These are phyloP conservation scores for Didymella pomorum DNA, from an alignment of 2,329 filamentous ascomycete species.

Conservation along the genomic window DNA sequence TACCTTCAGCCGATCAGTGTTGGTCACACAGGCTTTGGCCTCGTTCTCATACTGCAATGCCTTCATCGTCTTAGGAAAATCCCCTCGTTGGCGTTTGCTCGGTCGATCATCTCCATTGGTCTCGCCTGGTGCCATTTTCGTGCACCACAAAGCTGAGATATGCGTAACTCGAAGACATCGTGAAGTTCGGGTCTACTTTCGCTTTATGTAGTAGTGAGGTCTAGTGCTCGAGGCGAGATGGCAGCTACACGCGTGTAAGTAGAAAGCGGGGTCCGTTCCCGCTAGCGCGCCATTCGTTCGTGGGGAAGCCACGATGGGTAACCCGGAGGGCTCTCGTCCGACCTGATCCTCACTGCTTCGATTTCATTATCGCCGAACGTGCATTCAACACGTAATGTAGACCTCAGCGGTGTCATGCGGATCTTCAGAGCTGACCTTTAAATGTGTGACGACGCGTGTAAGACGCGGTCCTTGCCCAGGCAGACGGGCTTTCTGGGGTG, in stretches of 20 bases:
- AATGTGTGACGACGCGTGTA: neutral
- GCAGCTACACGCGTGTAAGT: conserved; percentile 12
- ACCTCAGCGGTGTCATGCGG: neutral
- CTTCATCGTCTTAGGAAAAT: conserved; percentile 33
- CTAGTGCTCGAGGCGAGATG: neutral
- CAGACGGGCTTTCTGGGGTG: too few relatives aligned
- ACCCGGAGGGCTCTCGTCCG: conserved; percentile 1
- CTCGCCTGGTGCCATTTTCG: neutral
- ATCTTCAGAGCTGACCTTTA: neutral
- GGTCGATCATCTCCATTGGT: neutral
- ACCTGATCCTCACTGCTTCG: neutral
- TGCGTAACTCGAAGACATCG: neutral
- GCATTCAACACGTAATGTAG: neutral
- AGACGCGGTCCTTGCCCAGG: too few relatives aligned
- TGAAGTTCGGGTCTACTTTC: neutral
- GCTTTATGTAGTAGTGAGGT: conserved; percentile 5
- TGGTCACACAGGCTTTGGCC: too few relatives aligned
- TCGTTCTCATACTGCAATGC: conserved; percentile 29
- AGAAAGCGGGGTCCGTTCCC: conserved; percentile 1
- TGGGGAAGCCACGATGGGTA: neutral
- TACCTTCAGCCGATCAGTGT: conserved; percentile 25
- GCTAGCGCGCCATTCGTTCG: neutral
- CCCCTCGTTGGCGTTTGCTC: neutral
- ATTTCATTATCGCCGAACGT: neutral
- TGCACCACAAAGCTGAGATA: neutral